A percentile compares a stretch with the other conserved stretches of the same genome.
These are phyloP conservation scores for Pterulicium gracile DNA, from an alignment of 1,284 basidiomycete genomes.

Conservation along the genomic window DNA sequence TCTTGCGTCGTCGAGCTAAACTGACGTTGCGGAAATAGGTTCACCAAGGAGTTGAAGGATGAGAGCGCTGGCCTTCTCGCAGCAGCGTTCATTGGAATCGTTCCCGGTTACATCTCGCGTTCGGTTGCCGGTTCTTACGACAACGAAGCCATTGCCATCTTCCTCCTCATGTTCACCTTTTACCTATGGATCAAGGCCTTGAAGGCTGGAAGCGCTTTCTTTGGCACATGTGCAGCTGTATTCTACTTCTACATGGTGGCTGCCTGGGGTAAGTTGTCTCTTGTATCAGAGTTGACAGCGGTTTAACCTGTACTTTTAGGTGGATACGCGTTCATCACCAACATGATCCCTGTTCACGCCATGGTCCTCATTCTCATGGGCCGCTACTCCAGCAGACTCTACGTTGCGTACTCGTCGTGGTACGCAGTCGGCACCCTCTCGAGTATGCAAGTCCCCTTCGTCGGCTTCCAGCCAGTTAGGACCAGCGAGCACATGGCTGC, in stretches of 20 bases:
- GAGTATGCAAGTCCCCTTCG: constrained; percentile 99
- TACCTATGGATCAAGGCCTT: constrained; percentile 96
- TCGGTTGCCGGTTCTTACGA: constrained; percentile 99
- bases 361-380: constrained; percentile 95
- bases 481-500: constrained; percentile 99
- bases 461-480: constrained; percentile 96
- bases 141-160: constrained; percentile 99
- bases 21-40: no score
- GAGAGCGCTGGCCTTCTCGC: constrained; percentile 92
- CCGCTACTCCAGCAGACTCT: constrained; percentile 87
- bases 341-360: constrained; percentile 97
- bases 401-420: constrained; percentile 95
- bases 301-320: constrained; percentile 27
- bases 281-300: constrained; percentile 3
- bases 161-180: constrained; percentile 99
- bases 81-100: constrained; percentile 98
- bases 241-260: constrained; percentile 99
- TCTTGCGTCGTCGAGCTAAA: constrained; percentile 10
- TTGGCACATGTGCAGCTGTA: constrained; percentile 81
- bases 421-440: constrained; percentile 95
- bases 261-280: constrained; percentile 75
- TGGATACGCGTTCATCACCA: constrained; percentile 99
- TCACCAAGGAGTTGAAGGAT: constrained; percentile 91
- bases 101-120: constrained; percentile 96
- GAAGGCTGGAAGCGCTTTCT: constrained; percentile 89